Evolutionary conservation across 306 rosid species (phyloP).

Genomic region (Ceratonia siliqua): DNA sequence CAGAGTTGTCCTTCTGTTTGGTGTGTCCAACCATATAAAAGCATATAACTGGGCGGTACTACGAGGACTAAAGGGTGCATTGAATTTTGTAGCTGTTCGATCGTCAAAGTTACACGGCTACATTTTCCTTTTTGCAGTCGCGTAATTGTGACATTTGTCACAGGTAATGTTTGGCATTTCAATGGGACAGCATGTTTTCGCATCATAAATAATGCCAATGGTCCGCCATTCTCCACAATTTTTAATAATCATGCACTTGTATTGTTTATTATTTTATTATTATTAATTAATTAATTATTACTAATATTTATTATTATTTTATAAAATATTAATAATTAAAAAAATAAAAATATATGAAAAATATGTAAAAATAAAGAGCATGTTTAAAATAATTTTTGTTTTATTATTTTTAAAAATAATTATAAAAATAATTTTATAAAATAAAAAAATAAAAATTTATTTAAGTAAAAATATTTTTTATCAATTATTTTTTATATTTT

Average conservation of each 20-base stretch:
- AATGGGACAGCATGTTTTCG: background rate
- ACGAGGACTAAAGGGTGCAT: background rate
- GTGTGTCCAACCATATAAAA: background rate
- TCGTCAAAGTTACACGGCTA: background rate
- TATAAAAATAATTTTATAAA: too few relatives aligned
- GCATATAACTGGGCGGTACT: background rate
- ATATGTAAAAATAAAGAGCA: too few relatives aligned
- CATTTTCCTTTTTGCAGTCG: background rate
- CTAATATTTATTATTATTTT: too few relatives aligned
- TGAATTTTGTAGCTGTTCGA: conserved; percentile 7
- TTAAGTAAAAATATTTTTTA: too few relatives aligned
- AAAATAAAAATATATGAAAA: too few relatives aligned
- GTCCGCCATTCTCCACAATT: background rate
- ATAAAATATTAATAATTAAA: too few relatives aligned
- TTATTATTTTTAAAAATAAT: too few relatives aligned
- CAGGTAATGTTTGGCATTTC: background rate
- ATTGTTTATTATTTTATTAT: too few relatives aligned
- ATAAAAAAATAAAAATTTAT: too few relatives aligned
- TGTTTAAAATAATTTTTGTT: too few relatives aligned
- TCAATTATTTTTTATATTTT: too few relatives aligned
- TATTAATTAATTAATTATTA: too few relatives aligned
- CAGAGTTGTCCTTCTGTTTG: background rate
- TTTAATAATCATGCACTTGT: background rate
- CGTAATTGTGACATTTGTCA: background rate
- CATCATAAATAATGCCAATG: background rate